These are phyloP conservation scores for Ustilago sp. DNA, from an alignment of 1,284 basidiomycete species.

Conservation along the genomic window DNA sequence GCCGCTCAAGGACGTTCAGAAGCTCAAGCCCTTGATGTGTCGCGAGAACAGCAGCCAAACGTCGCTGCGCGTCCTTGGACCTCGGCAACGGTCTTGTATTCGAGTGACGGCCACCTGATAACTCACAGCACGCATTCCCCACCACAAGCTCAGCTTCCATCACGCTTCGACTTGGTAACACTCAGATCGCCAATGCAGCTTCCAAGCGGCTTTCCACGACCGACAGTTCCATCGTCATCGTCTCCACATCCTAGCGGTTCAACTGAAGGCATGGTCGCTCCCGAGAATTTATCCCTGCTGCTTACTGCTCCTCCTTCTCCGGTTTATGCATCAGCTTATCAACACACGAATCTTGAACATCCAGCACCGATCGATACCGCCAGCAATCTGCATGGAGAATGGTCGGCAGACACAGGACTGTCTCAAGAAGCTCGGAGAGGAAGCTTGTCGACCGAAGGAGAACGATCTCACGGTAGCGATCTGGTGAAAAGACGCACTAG, in stretches of 20 bases:
- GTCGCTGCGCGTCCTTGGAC: neutral
- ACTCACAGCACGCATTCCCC: neutral
- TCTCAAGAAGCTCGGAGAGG: neutral
- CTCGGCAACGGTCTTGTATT: neutral
- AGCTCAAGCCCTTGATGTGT: neutral
- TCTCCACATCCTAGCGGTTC: neutral
- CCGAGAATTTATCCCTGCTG: neutral
- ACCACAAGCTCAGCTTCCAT: neutral
- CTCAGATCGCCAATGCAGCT: neutral
- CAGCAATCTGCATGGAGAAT: neutral
- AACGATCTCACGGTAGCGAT: neutral
- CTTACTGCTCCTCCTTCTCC: neutral
- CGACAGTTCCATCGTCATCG: neutral
- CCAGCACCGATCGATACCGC: neutral
- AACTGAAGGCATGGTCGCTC: neutral
- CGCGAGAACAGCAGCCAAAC: neutral
- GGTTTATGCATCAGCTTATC: neutral
- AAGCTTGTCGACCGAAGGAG: constrained; percentile 2
- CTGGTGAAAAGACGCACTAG: neutral
- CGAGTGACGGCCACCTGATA: neutral
- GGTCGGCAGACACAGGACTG: neutral
- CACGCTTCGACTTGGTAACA: neutral
- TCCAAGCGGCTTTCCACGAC: neutral
- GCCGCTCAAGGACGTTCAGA: neutral
- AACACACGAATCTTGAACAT: neutral